phyloP scores from a whole-genome alignment of 1,284 basidiomycete genomes.

The Tylopilus sp. region DNA sequence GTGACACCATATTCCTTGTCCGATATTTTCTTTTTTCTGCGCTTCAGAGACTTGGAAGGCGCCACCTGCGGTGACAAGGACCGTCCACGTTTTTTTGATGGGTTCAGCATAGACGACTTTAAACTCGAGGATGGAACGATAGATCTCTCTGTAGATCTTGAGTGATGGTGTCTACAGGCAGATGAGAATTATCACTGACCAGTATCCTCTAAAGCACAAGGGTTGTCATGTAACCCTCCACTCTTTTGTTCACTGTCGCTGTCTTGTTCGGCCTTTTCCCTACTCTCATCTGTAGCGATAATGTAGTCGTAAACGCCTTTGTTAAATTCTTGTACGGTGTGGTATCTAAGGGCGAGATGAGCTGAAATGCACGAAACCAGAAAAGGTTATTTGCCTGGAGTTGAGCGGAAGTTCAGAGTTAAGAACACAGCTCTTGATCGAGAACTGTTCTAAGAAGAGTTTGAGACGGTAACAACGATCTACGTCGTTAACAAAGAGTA shows the following conservation, averaged over 20 bases:
- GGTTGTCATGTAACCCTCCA: slow-evolving; percentile 11
- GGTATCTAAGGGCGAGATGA: slow-evolving; percentile 66
- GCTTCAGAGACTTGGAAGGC: slow-evolving; percentile 48
- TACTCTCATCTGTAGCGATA: slow-evolving; percentile 94
- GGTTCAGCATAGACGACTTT: slow-evolving; percentile 9
- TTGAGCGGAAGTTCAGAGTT: slow-evolving; percentile 97
- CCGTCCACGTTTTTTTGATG: slow-evolving; percentile 47
- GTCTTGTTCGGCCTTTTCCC: slow-evolving; percentile 61
- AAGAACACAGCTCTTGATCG: slow-evolving; percentile 93
- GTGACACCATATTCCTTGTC: slow-evolving; percentile 93
- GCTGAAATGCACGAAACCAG: neutral
- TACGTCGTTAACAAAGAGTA: slow-evolving; percentile 97
- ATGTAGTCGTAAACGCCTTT: slow-evolving; percentile 99
- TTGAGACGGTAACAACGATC: slow-evolving; percentile 94
- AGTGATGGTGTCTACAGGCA: neutral
- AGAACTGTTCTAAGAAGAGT: slow-evolving; percentile 97
- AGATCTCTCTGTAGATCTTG: slow-evolving; percentile 18
- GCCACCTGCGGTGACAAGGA: slow-evolving; percentile 39
- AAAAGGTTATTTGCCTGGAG: slow-evolving; percentile 62
- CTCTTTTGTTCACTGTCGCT: slow-evolving; percentile 51
- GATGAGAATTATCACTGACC: slow-evolving; percentile 26
- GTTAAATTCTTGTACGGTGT: slow-evolving; percentile 98
- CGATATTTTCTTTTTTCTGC: slow-evolving; percentile 47
- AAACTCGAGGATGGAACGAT: neutral
- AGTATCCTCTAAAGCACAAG: slow-evolving; percentile 4